Evolutionary conservation across 257 asterid genomes (phyloP), one percentile per base, ranked within the genome.

Genomic region (Osmanthus fragrans): DNA sequence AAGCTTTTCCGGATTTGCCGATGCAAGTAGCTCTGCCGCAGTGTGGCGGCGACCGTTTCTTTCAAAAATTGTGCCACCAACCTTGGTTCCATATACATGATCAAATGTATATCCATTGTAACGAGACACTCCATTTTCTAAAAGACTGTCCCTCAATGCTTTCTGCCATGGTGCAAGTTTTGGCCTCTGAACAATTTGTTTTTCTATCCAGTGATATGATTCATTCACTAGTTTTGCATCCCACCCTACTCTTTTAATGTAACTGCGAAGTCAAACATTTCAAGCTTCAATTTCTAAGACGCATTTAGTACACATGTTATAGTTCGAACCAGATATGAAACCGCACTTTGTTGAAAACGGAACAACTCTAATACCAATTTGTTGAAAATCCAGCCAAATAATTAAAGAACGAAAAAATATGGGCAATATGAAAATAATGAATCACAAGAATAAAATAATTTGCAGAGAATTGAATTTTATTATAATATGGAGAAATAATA

Each of bases 11-110:
- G 91, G 87, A 51, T 88, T 47, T 2, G 91, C 85, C 0, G 88
- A 76, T 82, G 81, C 81, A 10, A 88, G 92, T 58, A 88, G 87
- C 80, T 90, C 91, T 2, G 89, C 94, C 1, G 94, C 89, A 0
- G 90, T 76, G 82, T 88, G 88, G 27, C 94, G 87, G 15, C 85
- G 88, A 13, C 91, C 94, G 12, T 71, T 78, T 66, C 86, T 75
- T 78, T 90, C 92, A 63, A 90, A 90, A 73, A 84, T 88, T 27
- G 91, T 85, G 21, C 92, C 94, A 0, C 94, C 94, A 23, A 86
- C 78, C 73, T 90, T 90, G 86, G 92, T 90, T n/a, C 94, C 94
- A 39, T 78, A 76, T 3, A 70, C 69, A 76, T 90, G 94, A 45
- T 90, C 90, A 36, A 85, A 88, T 0, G 92, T 86, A 84, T 88